Conservation (phyloP, 164 flowering plant species). For the Piper betle region DNA sequence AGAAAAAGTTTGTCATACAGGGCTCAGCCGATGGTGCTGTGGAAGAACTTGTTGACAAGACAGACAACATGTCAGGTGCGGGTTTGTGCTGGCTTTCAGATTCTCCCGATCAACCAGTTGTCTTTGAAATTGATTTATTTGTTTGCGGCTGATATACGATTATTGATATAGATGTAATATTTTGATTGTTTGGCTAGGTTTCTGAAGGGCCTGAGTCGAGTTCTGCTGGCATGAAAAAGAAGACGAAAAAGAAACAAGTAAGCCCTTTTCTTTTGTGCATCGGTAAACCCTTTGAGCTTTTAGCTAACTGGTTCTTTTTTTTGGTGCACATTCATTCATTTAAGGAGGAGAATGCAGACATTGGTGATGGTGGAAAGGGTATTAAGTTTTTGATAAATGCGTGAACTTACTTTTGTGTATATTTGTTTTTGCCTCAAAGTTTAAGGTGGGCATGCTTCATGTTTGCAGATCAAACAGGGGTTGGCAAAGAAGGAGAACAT, state of each 20-base stretch:
- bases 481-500: slow-evolving; percentile 63
- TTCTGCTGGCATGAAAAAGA: slow-evolving; percentile 75
- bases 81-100: not conserved
- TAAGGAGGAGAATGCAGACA: slow-evolving; percentile 48
- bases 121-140: not conserved
- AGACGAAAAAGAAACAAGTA: slow-evolving; percentile 91
- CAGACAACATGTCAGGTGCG: too few species aligned
- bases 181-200: slow-evolving; percentile 26
- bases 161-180: not conserved
- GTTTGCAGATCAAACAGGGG: slow-evolving; percentile 17
- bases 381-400: not conserved
- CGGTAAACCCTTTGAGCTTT: too few species aligned
- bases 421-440: too few species aligned
- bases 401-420: too few species aligned
- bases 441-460: too few species aligned
- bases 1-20: slow-evolving; percentile 38
- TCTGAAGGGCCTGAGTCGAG: slow-evolving; percentile 59
- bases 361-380: slow-evolving; percentile 60
- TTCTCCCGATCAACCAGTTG: too few species aligned
- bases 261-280: slow-evolving; percentile 3
- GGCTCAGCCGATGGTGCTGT: slow-evolving; percentile 43
- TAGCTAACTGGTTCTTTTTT: not conserved
- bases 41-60: too few species aligned
- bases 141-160: not conserved
- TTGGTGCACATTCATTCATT: slow-evolving; percentile 53